Base-by-base conservation (phyloP, 2,329 filamentous ascomycete species). In the Ophidiomyces ophidiicola region DNA sequence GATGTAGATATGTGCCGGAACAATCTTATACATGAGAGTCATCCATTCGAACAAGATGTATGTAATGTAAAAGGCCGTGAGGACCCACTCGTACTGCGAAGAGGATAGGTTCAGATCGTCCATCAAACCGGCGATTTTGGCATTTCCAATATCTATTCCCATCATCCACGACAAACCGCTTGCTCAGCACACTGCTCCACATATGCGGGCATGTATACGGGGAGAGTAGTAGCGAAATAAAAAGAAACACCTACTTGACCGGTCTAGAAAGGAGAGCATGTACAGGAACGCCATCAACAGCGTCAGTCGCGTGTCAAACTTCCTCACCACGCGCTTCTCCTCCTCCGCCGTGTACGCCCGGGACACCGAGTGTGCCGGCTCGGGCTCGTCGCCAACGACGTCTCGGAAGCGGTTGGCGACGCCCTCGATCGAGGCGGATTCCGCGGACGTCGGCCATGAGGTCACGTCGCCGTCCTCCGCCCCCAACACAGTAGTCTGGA, bases 261-360 rank as follows among this genome's bases (percentile, higher is more conserved):
- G 72, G 58, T 94, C 86, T 48, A 94, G 62, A 55, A 93, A 94
- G 46, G 78, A 81, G 45, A 94, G 66, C 68, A 92, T 72, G 56
- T 90, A 94, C 8, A 94, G 68, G 43, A 88, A 57, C 7, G 83
- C 81, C 46, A 94, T 71, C 55, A 94, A 92, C 1, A 82, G 57
- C 4, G 93, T 83, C 38, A 94, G 69, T 47, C 71, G 74, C 41
- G 74, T 69, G 57, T 94, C 86, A 49, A 94, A 76, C 61, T 82
- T 86, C 53, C 68, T 69, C 41, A 86, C 68, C 6, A 92, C 78
- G 3, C 68, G 65, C 15, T 58, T 63, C 54, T 92, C 86, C 57
- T 94, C 86, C 39, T 86, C 78, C 1, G 66, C 38, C 4, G 63
- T 62, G 36, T 59, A 62, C 3, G 50, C 52, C 49, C 44, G 71